Evolutionary conservation across 306 rosid species (phyloP), one percentile per base, ranked within the genome.

Genomic region (Glycine soja): DNA sequence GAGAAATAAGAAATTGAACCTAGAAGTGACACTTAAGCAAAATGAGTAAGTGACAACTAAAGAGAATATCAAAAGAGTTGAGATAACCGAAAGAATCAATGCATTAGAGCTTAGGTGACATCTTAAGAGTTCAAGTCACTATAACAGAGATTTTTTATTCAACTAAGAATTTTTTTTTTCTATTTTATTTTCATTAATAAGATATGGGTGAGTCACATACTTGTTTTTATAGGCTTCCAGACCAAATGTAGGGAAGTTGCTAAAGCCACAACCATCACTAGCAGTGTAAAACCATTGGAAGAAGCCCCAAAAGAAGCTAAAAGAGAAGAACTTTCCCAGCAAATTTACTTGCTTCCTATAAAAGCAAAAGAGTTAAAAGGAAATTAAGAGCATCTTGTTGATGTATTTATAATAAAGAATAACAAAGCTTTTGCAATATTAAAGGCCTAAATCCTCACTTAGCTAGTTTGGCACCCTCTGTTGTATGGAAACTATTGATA

Each of bases 201-300:
- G 15, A 36, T 40, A 62, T 24, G 30, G 30, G 66, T 51, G 78
- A 51, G 52, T 36, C 18, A 50, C 86, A n/a, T 79, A 87, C 90
- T 1, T 30, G 9, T 66, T 36, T 34, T 78, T 8, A 42, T 54
- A 86, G 45, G 91, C 91, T 80, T 85, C 12, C 5, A 88, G 82
- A 78, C 91, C 91, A 88, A 88, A 83, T 57, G 88, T 65, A n/a
- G 91, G 91, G 81, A 88, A 88, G 72, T 1, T 83, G 43, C 0
- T 46, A 83, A 88, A 88, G 72, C 91, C 91, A 8, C 91, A 88
- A 7, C 5, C 74, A n/a, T 88, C 91, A 9, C 89, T 86, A 4
- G 86, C 86, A 74, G 89, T 81, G 84, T 74, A 88, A 76, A 88
- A 88, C 91, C 91, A 88, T 58, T 88, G 91, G 82, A 88, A 86